These are phyloP conservation scores for Ascosphaera apis DNA, from an alignment of 2,329 filamentous ascomycete genomes.

Conservation along the genomic window DNA sequence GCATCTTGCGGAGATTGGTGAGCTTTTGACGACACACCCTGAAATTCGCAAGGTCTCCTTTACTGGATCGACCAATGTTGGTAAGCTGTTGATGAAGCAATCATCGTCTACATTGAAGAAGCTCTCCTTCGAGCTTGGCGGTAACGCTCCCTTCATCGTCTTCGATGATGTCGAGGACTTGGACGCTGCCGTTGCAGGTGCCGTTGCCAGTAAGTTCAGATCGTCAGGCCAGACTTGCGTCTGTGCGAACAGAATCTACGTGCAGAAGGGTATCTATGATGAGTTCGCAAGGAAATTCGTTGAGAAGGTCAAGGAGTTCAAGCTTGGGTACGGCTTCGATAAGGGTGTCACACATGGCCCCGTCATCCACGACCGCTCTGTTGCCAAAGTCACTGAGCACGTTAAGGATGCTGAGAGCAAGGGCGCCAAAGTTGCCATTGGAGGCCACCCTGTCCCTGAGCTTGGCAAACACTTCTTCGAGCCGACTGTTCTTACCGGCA, in stretches of 20 bases:
- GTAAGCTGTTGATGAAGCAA: constrained; percentile 72
- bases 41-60: constrained; percentile 79
- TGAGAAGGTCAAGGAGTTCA: constrained; percentile 26
- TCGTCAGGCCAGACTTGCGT: constrained; percentile 92
- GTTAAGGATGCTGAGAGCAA: constrained; percentile 57
- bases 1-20: constrained; percentile 61
- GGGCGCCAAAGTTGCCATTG: constrained; percentile 50
- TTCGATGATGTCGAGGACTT: constrained; percentile 78
- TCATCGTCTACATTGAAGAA: constrained; percentile 65
- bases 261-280: constrained; percentile 29
- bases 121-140: constrained; percentile 73
- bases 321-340: constrained; percentile 24
- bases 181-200: constrained; percentile 60
- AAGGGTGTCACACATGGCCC: constrained; percentile 25
- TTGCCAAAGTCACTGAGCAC: constrained; percentile 57
- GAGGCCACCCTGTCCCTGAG: constrained; percentile 52
- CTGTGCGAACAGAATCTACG: constrained; percentile 39
- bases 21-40: constrained; percentile 51
- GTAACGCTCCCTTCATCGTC: constrained; percentile 89
- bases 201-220: constrained; percentile 75
- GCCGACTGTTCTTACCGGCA: constrained; percentile 69
- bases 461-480: constrained; percentile 40
- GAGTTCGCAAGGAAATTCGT: constrained; percentile 32
- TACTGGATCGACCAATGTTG: constrained; percentile 49
- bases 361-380: constrained; percentile 53